A percentile compares a stretch with the other conserved stretches of the same genome.
phyloP scores from a whole-genome alignment of 2,329 filamentous ascomycete genomes.

The Aspergillus flavus region DNA sequence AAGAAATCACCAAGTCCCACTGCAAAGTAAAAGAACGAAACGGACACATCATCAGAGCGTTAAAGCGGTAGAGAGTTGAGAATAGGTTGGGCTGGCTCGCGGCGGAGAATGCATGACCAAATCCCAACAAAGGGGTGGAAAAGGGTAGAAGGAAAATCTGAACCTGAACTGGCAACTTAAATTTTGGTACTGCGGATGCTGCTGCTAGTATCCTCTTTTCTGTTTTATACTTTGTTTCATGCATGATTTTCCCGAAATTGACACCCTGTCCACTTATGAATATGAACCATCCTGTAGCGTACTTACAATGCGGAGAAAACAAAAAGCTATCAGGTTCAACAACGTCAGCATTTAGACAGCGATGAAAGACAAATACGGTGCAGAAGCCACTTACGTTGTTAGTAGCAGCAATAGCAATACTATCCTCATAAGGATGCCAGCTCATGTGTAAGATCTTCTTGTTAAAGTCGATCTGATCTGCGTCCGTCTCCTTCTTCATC shows the following conservation, averaged over 20 bases:
- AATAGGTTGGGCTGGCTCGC: not conserved
- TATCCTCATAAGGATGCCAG: conserved; percentile 99
- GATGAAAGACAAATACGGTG: not conserved
- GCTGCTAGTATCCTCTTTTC: conserved; percentile 27
- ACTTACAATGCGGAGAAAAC: conserved; percentile 73
- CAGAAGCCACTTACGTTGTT: conserved; percentile 82
- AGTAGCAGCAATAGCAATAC: conserved; percentile 97
- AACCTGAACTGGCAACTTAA: conserved; percentile 28
- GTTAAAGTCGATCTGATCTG: conserved; percentile 99
- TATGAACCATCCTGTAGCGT: conserved; percentile 21
- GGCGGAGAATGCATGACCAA: conserved; percentile 11
- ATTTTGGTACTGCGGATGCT: conserved; percentile 26
- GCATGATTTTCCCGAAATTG: conserved; percentile 10
- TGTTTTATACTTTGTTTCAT: conserved; percentile 18
- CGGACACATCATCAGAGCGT: not conserved
- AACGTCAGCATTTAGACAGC: conserved; percentile 18
- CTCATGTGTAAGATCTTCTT: conserved; percentile 99
- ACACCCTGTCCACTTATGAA: conserved; percentile 28
- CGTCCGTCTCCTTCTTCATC: conserved; percentile 99
- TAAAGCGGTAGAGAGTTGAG: not conserved
- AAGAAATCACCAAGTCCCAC: conserved; percentile 16
- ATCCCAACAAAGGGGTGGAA: conserved; percentile 22
- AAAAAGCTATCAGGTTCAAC: conserved; percentile 60
- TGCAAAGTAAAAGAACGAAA: conserved; percentile 17
- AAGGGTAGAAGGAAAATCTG: conserved; percentile 10